phyloP scores from a whole-genome alignment of 2,329 filamentous ascomycete species.

The Neoscytalidium dimidiatum region DNA sequence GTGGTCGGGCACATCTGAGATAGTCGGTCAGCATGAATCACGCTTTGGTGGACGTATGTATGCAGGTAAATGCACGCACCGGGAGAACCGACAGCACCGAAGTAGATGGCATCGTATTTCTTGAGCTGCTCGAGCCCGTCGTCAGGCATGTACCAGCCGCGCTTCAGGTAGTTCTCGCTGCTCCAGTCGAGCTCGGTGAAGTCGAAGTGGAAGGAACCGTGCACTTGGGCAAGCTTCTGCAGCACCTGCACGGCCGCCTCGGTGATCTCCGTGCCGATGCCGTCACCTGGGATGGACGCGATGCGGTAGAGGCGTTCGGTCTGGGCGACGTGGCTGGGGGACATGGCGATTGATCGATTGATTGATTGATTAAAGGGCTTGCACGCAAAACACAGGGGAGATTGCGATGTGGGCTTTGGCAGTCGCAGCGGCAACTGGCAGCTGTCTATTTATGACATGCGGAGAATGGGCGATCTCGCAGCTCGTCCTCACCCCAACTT shows the following conservation, averaged over 20 bases:
- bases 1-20: slow-evolving; percentile 65
- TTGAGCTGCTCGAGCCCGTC: slow-evolving; percentile 54
- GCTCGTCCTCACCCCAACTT: not conserved
- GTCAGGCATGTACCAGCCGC: slow-evolving; percentile 56
- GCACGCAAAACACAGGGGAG: not conserved
- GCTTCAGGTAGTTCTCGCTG: slow-evolving; percentile 50
- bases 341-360: slow-evolving; percentile 16
- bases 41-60: not conserved
- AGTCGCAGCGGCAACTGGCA: not conserved
- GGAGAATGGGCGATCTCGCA: not conserved
- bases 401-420: not conserved
- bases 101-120: slow-evolving; percentile 58
- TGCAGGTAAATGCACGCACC: slow-evolving; percentile 31
- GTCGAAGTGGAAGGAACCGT: slow-evolving; percentile 51
- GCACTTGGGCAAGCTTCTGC: slow-evolving; percentile 45
- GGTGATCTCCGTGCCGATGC: slow-evolving; percentile 66
- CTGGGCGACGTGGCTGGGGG: slow-evolving; percentile 12
- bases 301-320: slow-evolving; percentile 46
- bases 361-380: slow-evolving; percentile 6
- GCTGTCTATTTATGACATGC: slow-evolving; percentile 1
- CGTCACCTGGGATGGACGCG: slow-evolving; percentile 64
- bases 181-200: slow-evolving; percentile 56
- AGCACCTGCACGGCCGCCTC: slow-evolving; percentile 54
- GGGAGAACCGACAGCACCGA: slow-evolving; percentile 61
- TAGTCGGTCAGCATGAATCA: not conserved